Base-by-base conservation (phyloP, 1,139 yeast species). In the Blastobotrys indianensis region DNA sequence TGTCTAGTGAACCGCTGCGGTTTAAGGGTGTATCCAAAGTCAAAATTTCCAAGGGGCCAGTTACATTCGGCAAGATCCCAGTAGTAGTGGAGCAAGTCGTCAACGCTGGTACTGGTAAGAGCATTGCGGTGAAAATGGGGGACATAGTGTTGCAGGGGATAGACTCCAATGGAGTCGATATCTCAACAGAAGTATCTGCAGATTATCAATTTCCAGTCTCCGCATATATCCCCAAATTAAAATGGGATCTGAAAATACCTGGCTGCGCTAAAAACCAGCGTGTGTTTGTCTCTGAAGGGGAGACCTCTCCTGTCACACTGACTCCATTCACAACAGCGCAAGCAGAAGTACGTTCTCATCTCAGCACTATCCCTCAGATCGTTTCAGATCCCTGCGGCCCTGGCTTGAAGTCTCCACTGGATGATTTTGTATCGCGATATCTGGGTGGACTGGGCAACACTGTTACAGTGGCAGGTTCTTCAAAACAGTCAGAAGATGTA, bases 161-260 rank as follows among this genome's bases (percentile, higher is more conserved):
- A 4, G 17, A 33, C 17, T 8, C 15, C 33, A 30, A 39, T 7
- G 56, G 55, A 2, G 36, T 54, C 12, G 43, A 46, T 1, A 46
- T 56, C 2, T 37, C 52, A 4, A 51, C 57, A 1, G 16, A 31
- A 8, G 49, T 54, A 1, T 34, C 48, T n/a, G 45, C 52, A 1
- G 44, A 47, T 6, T 52, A 45, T 39, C 41, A 44, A n/a, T 50
- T 46, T 9, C 50, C 58, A 3, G 41, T 53, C 2, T 44, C 45
- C 12, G 52, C 53, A 4, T 38, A 46, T 30, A 42, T 57, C 9
- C 61, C 61, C 7, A 39, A 51, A 30, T 43, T 59, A 10, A 37
- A 42, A 2, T 59, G 63, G 63, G 47, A 45, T 10, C 25, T 59
- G 30, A 51, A 38, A 20, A 48, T 59, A 15, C 53, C 56, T 2